Percentiles rank a stretch among this genome's conserved stretches.
These are phyloP conservation scores for Termitomyces sp. DNA, from an alignment of 768 basidiomycete species.

Conservation along the genomic window DNA sequence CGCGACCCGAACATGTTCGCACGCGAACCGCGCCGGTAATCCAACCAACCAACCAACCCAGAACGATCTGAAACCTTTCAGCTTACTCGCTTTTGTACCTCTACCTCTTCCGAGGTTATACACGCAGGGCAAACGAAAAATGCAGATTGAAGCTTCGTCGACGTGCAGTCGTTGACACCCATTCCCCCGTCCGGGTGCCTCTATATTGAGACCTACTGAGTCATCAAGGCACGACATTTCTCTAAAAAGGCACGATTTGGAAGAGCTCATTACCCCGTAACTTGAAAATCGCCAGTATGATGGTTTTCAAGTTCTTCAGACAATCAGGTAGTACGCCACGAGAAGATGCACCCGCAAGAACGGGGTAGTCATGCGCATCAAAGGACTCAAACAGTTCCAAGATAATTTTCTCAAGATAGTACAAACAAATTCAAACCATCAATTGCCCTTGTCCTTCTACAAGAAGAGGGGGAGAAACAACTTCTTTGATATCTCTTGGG, in stretches of 20 bases:
- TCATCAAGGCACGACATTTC: neutral
- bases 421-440: neutral
- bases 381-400: neutral
- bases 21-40: neutral
- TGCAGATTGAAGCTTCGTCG: neutral
- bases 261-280: neutral
- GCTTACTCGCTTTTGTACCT: neutral
- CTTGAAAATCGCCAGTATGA: neutral
- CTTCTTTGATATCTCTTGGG: slow-evolving; percentile 10
- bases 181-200: neutral
- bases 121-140: neutral
- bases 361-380: neutral
- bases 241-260: neutral
- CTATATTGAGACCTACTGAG: neutral
- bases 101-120: neutral
- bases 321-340: neutral
- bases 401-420: neutral
- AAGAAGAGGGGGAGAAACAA: neutral
- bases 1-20: neutral
- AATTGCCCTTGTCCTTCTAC: neutral
- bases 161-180: neutral
- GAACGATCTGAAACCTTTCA: neutral
- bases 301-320: neutral
- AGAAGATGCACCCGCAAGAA: neutral
- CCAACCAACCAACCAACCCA: neutral